Base-by-base conservation (phyloP, 176 grass and related monocot species). In the Secale cereale region DNA sequence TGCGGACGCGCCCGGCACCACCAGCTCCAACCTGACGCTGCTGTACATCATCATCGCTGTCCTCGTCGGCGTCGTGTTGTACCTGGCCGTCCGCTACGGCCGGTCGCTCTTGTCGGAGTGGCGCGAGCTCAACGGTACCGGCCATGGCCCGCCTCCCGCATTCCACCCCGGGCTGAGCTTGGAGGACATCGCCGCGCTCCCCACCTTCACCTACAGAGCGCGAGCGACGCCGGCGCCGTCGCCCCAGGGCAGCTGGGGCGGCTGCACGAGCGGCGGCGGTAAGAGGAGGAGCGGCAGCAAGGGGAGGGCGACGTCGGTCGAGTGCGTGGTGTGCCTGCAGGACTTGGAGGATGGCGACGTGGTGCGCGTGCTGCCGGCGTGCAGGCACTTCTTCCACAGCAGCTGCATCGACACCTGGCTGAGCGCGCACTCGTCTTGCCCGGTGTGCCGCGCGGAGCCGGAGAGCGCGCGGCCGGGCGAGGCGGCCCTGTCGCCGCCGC, bases 291-390 rank as follows among this genome's bases (percentile, higher is more conserved):
- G 87, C 36, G 13, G 78, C 16, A 77, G 72, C 52, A 81, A 78
- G 54, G 81, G 77, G 39, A 41, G 31, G 67, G 67, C 70, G 23
- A 41, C 25, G 23, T 28, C 70, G 6, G 85, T 78, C 77, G 90
- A 92, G 78, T 92, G 90, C 82, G 83, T 77, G 83, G 90, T 92
- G 65, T 92, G 90, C 79, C 74, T 92, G 71, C 82, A 88, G 79
- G 90, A 85, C 45, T 29, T 92, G 74, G 78, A 82, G 59, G 86
- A 88, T 82, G 90, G 86, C 82, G 90, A 92, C 70, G 83, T 88
- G 35, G 90, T 92, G 86, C 86, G 86, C 73, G 83, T 82, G 86
- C 73, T 92, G 46, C 81, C 86, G 22, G 14, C 86, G 43, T 92
- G 90, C 83, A 74, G 82, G 37, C 90, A 92, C 83, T 86, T 88